Conservation (phyloP, 345 rosid genomes). For the Ceriops tagal region DNA sequence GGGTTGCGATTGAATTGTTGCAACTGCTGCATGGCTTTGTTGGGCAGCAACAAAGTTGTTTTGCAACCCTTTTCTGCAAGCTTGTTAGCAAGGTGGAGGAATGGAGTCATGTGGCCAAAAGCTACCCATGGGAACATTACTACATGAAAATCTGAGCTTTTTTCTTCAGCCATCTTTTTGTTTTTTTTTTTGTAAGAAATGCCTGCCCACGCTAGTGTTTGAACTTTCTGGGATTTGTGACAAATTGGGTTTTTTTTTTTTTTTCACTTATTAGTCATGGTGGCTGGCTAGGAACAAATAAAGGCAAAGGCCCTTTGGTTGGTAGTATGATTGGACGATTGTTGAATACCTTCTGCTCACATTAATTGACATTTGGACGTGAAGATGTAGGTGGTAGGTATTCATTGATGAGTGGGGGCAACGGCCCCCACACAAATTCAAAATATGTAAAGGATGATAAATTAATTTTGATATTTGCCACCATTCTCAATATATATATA, state of each 20-base stretch:
- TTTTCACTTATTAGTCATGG: neutral
- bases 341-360: too few species aligned
- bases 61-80: conserved; percentile 48
- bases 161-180: conserved; percentile 2
- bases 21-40: conserved; percentile 32
- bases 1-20: conserved; percentile 40
- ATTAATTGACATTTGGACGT: too few species aligned
- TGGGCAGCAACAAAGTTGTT: conserved; percentile 47
- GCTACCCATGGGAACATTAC: conserved; percentile 67
- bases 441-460: too few species aligned
- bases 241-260: neutral
- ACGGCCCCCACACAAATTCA: too few species aligned
- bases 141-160: conserved; percentile 26
- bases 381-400: too few species aligned
- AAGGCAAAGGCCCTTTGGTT: too few species aligned
- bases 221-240: neutral
- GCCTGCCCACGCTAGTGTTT: neutral
- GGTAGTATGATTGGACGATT: too few species aligned
- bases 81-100: conserved; percentile 51
- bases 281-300: too few species aligned
- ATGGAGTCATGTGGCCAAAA: conserved; percentile 58
- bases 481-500: too few species aligned
- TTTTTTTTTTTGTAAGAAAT: neutral
- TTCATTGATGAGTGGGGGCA: too few species aligned
- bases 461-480: too few species aligned